phyloP scores from a whole-genome alignment of 129 eudicot species.

The Smallanthus sonchifolius region DNA sequence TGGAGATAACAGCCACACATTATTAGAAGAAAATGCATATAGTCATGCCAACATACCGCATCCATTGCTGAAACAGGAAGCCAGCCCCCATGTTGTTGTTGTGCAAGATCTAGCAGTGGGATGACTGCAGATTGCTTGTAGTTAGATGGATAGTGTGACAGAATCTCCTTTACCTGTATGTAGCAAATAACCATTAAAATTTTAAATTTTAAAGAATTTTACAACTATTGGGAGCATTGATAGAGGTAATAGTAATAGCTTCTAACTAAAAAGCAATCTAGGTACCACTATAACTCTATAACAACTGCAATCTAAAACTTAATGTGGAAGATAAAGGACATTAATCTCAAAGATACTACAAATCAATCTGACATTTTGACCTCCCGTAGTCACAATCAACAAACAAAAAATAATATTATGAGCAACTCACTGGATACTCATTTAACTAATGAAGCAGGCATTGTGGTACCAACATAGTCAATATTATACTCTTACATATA shows the following conservation, averaged over 20 bases:
- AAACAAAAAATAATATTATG: background rate
- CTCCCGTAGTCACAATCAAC: background rate
- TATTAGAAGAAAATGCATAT: background rate
- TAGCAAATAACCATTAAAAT: background rate
- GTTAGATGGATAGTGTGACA: conserved; percentile 92
- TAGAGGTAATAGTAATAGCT: background rate
- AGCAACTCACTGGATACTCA: background rate
- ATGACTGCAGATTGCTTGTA: conserved; percentile 99
- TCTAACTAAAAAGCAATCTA: background rate
- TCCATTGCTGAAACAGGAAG: conserved; percentile 99
- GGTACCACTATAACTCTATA: background rate
- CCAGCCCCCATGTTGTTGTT: conserved; percentile 99
- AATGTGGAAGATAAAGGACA: background rate
- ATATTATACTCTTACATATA: background rate
- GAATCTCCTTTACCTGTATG: conserved; percentile 73
- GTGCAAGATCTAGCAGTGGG: conserved; percentile 97
- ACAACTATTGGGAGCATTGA: background rate
- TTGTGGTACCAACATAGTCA: background rate
- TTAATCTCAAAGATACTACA: background rate
- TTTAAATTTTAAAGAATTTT: background rate
- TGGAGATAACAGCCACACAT: background rate
- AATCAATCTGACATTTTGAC: background rate
- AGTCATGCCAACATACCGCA: conserved; percentile 42
- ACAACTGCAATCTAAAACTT: background rate
- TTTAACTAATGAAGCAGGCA: background rate